A percentile compares a stretch with the other conserved stretches of the same genome.
These are phyloP conservation scores for Polytrichum commune DNA, from an alignment of 225 moss, liverwort and hornwort species.

Conservation along the genomic window DNA sequence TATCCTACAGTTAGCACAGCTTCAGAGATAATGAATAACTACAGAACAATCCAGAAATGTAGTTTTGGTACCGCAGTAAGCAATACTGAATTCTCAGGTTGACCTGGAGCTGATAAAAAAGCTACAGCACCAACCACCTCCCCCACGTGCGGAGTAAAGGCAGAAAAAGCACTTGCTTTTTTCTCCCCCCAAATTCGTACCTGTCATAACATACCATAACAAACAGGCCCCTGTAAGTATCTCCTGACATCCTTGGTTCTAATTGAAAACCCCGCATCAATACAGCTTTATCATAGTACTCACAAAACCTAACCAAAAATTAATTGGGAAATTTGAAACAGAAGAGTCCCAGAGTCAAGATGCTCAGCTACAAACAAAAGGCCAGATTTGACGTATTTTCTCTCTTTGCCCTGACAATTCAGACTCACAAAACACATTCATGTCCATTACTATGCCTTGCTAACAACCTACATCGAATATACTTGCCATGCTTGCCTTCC, in stretches of 20 bases:
- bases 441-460: no score
- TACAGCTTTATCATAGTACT: no score
- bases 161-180: slow-evolving; percentile 54
- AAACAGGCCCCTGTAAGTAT: not conserved
- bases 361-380: no score
- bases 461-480: no score
- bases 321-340: no score
- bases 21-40: not conserved
- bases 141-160: slow-evolving; percentile 74
- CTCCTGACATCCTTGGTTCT: not conserved
- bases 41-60: slow-evolving; percentile 4
- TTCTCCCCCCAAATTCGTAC: slow-evolving; percentile 92
- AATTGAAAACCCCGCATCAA: no score
- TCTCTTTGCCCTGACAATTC: not conserved
- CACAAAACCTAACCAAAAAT: no score
- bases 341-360: no score
- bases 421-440: no score
- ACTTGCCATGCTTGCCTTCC: not conserved
- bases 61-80: slow-evolving; percentile 70
- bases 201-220: slow-evolving; percentile 31
- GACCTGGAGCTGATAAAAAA: slow-evolving; percentile 73
- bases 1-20: no score
- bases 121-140: slow-evolving; percentile 87
- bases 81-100: slow-evolving; percentile 70
- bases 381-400: no score